Percentiles rank a stretch among this genome's conserved stretches.
Conservation (phyloP, 192 early-diverging fungal species). For the Backusella liffmaniae region DNA sequence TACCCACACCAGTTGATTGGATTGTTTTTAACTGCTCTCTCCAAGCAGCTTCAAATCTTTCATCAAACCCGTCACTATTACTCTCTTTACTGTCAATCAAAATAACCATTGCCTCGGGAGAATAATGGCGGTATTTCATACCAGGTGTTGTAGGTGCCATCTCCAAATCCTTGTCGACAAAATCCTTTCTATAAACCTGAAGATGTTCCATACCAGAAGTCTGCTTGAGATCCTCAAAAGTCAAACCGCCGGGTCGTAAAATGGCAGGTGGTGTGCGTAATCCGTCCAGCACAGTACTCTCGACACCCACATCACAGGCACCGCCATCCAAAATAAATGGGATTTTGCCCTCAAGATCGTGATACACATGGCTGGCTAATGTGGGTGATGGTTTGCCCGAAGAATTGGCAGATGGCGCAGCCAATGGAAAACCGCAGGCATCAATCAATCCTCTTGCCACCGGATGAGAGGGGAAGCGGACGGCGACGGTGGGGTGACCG, state of each 20-base stretch:
- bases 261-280: slow-evolving; percentile 73
- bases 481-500: slow-evolving; percentile 82
- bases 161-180: slow-evolving; percentile 69
- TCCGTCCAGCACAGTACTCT: slow-evolving; percentile 92
- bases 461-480: slow-evolving; percentile 90
- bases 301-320: slow-evolving; percentile 85
- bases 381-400: slow-evolving; percentile 96
- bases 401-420: slow-evolving; percentile 98
- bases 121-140: slow-evolving; percentile 99
- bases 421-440: slow-evolving; percentile 82
- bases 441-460: slow-evolving; percentile 89
- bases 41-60: slow-evolving; percentile 31
- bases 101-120: slow-evolving; percentile 84
- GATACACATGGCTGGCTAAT: slow-evolving; percentile 79
- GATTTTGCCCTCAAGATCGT: slow-evolving; percentile 78
- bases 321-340: slow-evolving; percentile 91
- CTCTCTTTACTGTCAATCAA: slow-evolving; percentile 51
- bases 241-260: slow-evolving; percentile 90
- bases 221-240: slow-evolving; percentile 66
- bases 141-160: slow-evolving; percentile 90
- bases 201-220: slow-evolving; percentile 64
- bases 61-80: not conserved
- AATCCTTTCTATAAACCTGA: slow-evolving; percentile 80
- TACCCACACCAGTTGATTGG: not conserved
- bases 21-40: not conserved